Conservation (phyloP, 805 yeast species). For the Zygoascus ofunaensis region DNA sequence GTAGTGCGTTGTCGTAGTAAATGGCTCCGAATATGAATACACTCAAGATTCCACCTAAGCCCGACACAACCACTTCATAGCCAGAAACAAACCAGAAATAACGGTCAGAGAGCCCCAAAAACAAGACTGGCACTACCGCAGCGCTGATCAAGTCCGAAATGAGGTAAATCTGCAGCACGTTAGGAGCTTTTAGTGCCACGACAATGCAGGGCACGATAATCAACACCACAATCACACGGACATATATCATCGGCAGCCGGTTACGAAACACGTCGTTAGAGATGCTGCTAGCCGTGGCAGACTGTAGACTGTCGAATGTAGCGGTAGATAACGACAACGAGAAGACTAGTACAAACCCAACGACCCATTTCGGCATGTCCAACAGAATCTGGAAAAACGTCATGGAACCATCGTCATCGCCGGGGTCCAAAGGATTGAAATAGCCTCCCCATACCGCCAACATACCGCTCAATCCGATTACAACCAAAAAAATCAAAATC, state of each 20-base stretch:
- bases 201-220: conserved; percentile 83
- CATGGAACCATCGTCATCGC: conserved; percentile 44
- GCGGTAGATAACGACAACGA: conserved; percentile 70
- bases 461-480: conserved; percentile 77
- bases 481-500: conserved; percentile 51
- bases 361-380: conserved; percentile 75
- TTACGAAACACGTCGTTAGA: conserved; percentile 88
- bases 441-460: conserved; percentile 86
- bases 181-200: conserved; percentile 74
- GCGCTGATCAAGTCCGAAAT: conserved; percentile 88
- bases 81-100: conserved; percentile 63
- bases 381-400: conserved; percentile 66
- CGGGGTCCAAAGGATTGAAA: conserved; percentile 35
- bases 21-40: conserved; percentile 79
- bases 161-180: conserved; percentile 75
- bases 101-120: conserved; percentile 60
- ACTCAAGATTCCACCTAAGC: conserved; percentile 69
- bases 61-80: conserved; percentile 73
- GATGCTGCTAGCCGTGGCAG: conserved; percentile 79
- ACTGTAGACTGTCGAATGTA: conserved; percentile 80
- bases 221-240: conserved; percentile 59
- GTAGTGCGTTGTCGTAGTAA: conserved; percentile 61
- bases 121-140: conserved; percentile 73
- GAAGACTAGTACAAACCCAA: conserved; percentile 74
- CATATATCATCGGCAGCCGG: conserved; percentile 54